Evolutionary conservation across 345 rosid genomes (phyloP).

Genomic region (Melaleuca quinquenervia): DNA sequence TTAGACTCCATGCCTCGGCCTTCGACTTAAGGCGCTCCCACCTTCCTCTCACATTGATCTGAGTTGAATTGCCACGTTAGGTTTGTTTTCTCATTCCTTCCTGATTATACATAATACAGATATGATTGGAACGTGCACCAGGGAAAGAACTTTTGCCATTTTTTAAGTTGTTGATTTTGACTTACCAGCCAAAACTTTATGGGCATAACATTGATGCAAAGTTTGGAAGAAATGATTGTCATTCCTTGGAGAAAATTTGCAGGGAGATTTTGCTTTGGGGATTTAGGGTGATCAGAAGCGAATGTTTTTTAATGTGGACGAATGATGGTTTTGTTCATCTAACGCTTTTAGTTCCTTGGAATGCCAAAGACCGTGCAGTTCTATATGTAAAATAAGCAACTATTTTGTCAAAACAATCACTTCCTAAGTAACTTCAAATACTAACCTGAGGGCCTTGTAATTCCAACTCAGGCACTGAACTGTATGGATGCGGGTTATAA

Average conservation of each 20-base stretch:
- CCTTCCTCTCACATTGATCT: slow-evolving; percentile 18
- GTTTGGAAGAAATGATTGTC: not conserved
- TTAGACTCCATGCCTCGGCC: slow-evolving; percentile 6
- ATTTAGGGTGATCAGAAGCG: not conserved
- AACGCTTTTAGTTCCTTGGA: not conserved
- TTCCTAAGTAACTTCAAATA: not conserved
- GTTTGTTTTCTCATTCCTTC: slow-evolving; percentile 25
- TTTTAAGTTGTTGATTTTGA: not conserved
- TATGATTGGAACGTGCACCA: slow-evolving; percentile 2
- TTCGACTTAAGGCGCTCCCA: slow-evolving; percentile 13
- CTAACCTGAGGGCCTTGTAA: slow-evolving; percentile 16
- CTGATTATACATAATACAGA: slow-evolving; percentile 15
- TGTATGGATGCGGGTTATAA: not conserved
- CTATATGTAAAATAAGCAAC: not conserved
- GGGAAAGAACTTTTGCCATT: not conserved
- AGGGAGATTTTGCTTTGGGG: not conserved
- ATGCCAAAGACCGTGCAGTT: not conserved
- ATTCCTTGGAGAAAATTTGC: not conserved
- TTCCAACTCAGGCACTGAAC: not conserved
- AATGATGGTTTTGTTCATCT: not conserved
- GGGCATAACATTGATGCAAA: not conserved
- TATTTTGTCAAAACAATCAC: not conserved
- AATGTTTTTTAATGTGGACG: not conserved
- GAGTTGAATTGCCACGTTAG: slow-evolving; percentile 30
- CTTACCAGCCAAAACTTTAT: not conserved